Evolutionary conservation across 192 early-diverging fungal species (phyloP), one percentile per base, ranked within the genome.

Genomic region (Globomyces pollinis-pini): DNA sequence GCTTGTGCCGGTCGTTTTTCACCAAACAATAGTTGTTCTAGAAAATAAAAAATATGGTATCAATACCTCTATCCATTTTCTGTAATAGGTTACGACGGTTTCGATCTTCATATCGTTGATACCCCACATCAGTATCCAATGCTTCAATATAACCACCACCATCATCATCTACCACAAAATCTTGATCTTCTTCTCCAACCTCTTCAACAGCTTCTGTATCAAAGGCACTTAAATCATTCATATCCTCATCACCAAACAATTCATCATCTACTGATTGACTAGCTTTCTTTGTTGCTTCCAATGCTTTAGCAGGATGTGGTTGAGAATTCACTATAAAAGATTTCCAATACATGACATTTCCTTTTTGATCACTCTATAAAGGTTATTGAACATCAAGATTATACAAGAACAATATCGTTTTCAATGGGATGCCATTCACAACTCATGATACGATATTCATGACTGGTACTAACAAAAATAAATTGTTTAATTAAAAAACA

Each of bases 81-180:
- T 29, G 35, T n/a, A n/a, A n/a, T n/a, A n/a, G n/a, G n/a, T n/a
- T n/a, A n/a, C n/a, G n/a, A n/a, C 55, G 30, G 1, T 47, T 26
- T 12, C 44, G 44, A n/a, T 57, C 55, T 44, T 33, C 12, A 39
- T 57, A 57, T 31, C 41, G 8, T 31, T 23, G 3, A 0, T 29
- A 21, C 7, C 33, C 55, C 3, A 12, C 16, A 24, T 57, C 26
- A 3, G 13, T 33, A 12, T 24, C 11, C 8, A 57, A 44, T 16
- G 38, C 55, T 31, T 75, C 76, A 9, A 75, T 66, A 61, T 92
- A 91, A 3, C 83, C 86, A 12, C 68, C 84, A 12, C 84, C 88
- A 52, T 93, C 89, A 64, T 96, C 93, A 62, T 93, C 90, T 0
- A 85, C 88, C 0, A 96, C 84, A 81, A 96, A 96, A 54, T 92